Evolutionary conservation across 2,329 filamentous ascomycete species (phyloP), one percentile per base, ranked within the genome.

Genomic region (Cadophora sp.): DNA sequence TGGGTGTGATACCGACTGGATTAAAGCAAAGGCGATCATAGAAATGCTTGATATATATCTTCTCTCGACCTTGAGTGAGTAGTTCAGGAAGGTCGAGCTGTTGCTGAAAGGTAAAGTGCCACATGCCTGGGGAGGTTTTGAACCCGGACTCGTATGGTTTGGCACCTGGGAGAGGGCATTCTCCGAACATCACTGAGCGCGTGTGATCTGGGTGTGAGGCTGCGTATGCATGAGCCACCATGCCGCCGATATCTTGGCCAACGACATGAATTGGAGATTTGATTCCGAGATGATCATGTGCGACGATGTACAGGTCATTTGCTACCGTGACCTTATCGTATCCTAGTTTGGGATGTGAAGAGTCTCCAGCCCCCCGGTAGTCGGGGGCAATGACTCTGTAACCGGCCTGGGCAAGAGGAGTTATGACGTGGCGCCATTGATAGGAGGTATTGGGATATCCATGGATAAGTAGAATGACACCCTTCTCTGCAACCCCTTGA

Each of bases 41-140:
- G 63, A 65, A 65, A 24, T 50, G 53, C 53, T 65, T 56, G n/a
- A 65, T 37, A n/a, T 65, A 65, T 14, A 46, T 34, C 6, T 37
- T 24, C 31, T 65, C 63, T n/a, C 31, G 53, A 11, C 53, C 63
- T 7, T 26, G 31, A n/a, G 46, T 56, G 19, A 65, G 53, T 8
- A 53, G n/a, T 31, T 65, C 63, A 12, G 63, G 63, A 3, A 65
- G 51, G 22, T 65, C 63, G 40, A 40, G 22, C n/a, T 65, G 51
- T 26, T 46, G 26, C 3, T 65, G 63, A 40, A 65, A 65, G 3
- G n/a, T 27, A 16, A 48, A 65, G 48, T 59, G 63, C 63, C 51
- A 62, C 43, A 51, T 62, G 19, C 60, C 43, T 9, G 27, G 26
- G 2, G 40, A 62, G 27, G 7, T 31, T 26, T 62, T 62, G 46